phyloP scores from a whole-genome alignment of 73 alveolate species.

The Paramecium sonneborni region DNA sequence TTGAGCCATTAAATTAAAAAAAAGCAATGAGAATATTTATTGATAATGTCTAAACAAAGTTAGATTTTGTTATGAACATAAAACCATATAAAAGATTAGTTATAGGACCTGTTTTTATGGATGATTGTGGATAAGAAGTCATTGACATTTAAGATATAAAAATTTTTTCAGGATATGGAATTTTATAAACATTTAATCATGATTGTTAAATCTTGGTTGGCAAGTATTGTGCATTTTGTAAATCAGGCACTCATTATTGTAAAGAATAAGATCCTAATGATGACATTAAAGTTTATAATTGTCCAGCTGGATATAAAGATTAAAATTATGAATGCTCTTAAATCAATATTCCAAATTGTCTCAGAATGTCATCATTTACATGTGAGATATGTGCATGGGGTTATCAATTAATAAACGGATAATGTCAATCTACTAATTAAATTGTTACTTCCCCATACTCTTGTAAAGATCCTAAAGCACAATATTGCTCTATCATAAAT shows the following conservation, averaged over 20 bases:
- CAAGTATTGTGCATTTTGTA: background rate
- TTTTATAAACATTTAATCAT: background rate
- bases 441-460: background rate
- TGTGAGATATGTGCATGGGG: background rate
- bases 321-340: background rate
- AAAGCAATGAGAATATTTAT: background rate
- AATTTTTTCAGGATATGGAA: background rate
- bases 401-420: background rate
- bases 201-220: background rate
- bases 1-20: background rate
- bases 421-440: background rate
- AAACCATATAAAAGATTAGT: background rate
- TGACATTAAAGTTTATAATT: background rate
- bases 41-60: background rate
- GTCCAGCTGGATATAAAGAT: background rate
- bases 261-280: background rate
- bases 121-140: background rate
- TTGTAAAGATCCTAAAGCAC: background rate
- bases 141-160: background rate
- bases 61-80: background rate
- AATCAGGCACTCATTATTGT: background rate
- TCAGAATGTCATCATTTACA: background rate
- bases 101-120: background rate
- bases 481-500: background rate
- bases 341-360: background rate